phyloP scores from a whole-genome alignment of 2,329 filamentous ascomycete genomes.

The Nemania sp. region DNA sequence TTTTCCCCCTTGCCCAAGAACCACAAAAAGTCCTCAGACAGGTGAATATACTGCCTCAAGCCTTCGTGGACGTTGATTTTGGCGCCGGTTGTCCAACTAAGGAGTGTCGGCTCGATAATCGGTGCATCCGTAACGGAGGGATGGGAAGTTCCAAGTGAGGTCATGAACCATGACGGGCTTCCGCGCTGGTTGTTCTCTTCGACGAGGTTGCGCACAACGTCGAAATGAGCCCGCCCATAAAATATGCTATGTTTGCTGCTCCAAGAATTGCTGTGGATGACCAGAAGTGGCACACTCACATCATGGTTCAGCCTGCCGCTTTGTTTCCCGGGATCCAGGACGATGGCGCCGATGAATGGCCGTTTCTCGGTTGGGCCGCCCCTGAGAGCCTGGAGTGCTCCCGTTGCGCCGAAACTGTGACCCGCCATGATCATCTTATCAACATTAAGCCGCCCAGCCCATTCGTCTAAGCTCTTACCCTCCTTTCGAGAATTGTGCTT shows the following conservation, averaged over 20 bases:
- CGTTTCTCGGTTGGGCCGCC: slow-evolving; percentile 46
- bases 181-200: slow-evolving; percentile 48
- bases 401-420: slow-evolving; percentile 69
- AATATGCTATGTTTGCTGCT: slow-evolving; percentile 59
- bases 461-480: slow-evolving; percentile 51
- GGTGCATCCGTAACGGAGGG: slow-evolving; percentile 69
- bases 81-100: slow-evolving; percentile 64
- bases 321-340: slow-evolving; percentile 67
- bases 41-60: slow-evolving; percentile 61
- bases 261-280: slow-evolving; percentile 69
- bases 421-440: slow-evolving; percentile 60
- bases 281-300: slow-evolving; percentile 59
- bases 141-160: slow-evolving; percentile 59
- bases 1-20: slow-evolving; percentile 49
- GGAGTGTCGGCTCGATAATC: slow-evolving; percentile 62
- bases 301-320: slow-evolving; percentile 64
- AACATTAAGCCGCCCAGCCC: slow-evolving; percentile 58
- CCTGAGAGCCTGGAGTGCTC: slow-evolving; percentile 63
- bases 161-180: slow-evolving; percentile 57
- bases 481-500: slow-evolving; percentile 51
- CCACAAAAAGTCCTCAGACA: slow-evolving; percentile 60
- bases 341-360: slow-evolving; percentile 59
- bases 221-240: slow-evolving; percentile 66
- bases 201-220: slow-evolving; percentile 61
- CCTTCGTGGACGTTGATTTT: slow-evolving; percentile 60